A percentile compares a stretch with the other conserved stretches of the same genome.
These are phyloP conservation scores for Cadophora sp. DNA, from an alignment of 2,329 filamentous ascomycete species.

Conservation along the genomic window DNA sequence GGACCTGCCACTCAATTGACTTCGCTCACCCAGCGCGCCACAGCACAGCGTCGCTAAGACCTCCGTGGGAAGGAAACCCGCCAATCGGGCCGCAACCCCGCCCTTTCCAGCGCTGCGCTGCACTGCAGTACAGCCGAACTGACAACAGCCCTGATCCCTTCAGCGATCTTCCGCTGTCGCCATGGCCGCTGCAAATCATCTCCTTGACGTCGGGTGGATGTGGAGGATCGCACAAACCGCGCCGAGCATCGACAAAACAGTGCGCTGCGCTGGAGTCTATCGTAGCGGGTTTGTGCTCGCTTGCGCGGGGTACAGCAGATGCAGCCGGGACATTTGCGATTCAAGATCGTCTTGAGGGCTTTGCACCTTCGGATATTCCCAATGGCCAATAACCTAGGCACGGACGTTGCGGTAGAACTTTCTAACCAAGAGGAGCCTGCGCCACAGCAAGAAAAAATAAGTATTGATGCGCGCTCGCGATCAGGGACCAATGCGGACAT, in stretches of 20 bases:
- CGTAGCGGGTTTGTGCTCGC: slow-evolving; percentile 25
- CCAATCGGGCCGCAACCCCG: slow-evolving; percentile 38
- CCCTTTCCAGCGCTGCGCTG: slow-evolving; percentile 17
- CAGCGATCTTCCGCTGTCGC: slow-evolving; percentile 20
- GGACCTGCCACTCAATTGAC: background rate
- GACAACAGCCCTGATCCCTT: slow-evolving; percentile 19
- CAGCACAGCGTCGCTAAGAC: slow-evolving; percentile 9
- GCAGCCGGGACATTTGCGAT: slow-evolving; percentile 10
- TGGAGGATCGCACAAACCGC: background rate
- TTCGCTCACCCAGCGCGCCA: background rate
- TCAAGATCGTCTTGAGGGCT: slow-evolving; percentile 13
- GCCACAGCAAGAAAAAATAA: slow-evolving; percentile 27
- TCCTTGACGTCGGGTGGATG: slow-evolving; percentile 5
- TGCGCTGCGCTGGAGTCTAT: background rate
- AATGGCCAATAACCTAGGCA: slow-evolving; percentile 21
- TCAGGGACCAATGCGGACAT: slow-evolving; percentile 24
- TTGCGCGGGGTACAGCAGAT: slow-evolving; percentile 34
- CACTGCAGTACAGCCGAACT: slow-evolving; percentile 7
- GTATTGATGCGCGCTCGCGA: slow-evolving; percentile 7
- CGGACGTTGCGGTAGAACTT: slow-evolving; percentile 25
- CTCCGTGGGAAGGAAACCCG: slow-evolving; percentile 24
- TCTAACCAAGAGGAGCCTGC: slow-evolving; percentile 21
- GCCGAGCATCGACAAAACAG: background rate
- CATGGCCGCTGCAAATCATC: slow-evolving; percentile 15
- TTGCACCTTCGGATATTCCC: slow-evolving; percentile 14